Conservation (phyloP, 768 basidiomycete species). For the Rhizopogon vesiculosus region DNA sequence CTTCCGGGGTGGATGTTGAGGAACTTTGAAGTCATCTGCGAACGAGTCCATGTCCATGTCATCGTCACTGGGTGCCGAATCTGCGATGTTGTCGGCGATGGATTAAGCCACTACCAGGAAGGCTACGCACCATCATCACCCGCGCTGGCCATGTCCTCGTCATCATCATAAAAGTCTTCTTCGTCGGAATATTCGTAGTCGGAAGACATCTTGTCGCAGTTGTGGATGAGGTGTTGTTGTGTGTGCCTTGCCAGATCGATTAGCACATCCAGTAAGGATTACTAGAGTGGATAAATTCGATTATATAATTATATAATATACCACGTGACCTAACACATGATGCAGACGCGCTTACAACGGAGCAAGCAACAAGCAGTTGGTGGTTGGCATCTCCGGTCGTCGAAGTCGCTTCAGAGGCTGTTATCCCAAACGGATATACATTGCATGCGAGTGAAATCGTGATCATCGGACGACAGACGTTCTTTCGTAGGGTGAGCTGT, state of each 20-base stretch:
- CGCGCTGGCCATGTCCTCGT: conserved; percentile 59
- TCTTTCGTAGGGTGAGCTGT: too few relatives aligned
- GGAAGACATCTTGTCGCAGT: conserved; percentile 42
- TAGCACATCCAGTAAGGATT: neutral
- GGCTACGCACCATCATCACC: conserved; percentile 49
- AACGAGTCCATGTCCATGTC: conserved; percentile 66
- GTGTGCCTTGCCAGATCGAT: conserved; percentile 1
- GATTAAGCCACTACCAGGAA: conserved; percentile 14
- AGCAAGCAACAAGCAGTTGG: too few relatives aligned
- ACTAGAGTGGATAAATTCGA: neutral
- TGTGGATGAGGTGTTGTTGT: conserved; percentile 8
- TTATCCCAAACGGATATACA: too few relatives aligned
- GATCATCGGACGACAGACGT: too few relatives aligned
- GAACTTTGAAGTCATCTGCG: conserved; percentile 59
- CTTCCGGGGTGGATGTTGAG: conserved; percentile 53
- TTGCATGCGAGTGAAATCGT: too few relatives aligned
- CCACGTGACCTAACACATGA: neutral
- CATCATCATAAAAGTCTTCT: conserved; percentile 64
- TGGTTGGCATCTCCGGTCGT: too few relatives aligned
- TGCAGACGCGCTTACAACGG: too few relatives aligned
- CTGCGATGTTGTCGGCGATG: conserved; percentile 19
- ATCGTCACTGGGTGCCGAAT: conserved; percentile 43
- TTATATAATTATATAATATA: neutral
- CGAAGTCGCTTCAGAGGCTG: too few relatives aligned
- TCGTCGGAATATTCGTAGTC: conserved; percentile 73